Evolutionary conservation across 495 filamentous ascomycete genomes (phyloP).

Genomic region (Xylaria acuta): DNA sequence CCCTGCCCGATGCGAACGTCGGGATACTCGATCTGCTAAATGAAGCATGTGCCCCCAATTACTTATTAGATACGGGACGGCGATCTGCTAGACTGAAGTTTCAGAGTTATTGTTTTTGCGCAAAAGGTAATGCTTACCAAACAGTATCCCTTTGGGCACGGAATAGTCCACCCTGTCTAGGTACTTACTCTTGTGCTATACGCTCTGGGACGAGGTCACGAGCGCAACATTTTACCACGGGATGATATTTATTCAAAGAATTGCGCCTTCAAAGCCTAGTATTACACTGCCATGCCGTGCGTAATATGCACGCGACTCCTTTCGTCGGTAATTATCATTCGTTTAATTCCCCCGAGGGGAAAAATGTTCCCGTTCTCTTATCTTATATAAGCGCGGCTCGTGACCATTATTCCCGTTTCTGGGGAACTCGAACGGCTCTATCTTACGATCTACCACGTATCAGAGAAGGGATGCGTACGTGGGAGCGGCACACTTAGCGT

Average conservation of each 20-base stretch:
- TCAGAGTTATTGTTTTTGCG: constrained; percentile 11
- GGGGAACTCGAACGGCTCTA: neutral
- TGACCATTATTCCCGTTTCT: neutral
- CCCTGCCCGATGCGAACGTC: neutral
- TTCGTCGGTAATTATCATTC: neutral
- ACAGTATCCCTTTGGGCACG: neutral
- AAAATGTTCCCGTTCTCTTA: neutral
- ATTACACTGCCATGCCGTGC: neutral
- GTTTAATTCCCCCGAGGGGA: neutral
- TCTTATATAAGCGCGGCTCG: constrained; percentile 5
- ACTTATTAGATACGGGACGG: neutral
- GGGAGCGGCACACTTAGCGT: neutral
- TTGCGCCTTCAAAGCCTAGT: neutral
- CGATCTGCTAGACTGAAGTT: constrained; percentile 1
- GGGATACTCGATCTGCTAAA: constrained; percentile 12
- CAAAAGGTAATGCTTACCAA: constrained; percentile 1
- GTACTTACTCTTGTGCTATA: neutral
- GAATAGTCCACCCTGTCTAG: neutral
- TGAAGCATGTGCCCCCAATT: neutral
- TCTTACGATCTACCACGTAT: neutral
- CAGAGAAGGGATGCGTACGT: neutral
- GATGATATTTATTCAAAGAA: neutral
- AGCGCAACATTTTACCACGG: neutral
- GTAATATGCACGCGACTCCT: neutral
- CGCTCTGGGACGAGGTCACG: neutral